These are phyloP conservation scores for Cladophialophora chaetospira DNA, from an alignment of 2,329 filamentous ascomycete genomes.

Conservation along the genomic window DNA sequence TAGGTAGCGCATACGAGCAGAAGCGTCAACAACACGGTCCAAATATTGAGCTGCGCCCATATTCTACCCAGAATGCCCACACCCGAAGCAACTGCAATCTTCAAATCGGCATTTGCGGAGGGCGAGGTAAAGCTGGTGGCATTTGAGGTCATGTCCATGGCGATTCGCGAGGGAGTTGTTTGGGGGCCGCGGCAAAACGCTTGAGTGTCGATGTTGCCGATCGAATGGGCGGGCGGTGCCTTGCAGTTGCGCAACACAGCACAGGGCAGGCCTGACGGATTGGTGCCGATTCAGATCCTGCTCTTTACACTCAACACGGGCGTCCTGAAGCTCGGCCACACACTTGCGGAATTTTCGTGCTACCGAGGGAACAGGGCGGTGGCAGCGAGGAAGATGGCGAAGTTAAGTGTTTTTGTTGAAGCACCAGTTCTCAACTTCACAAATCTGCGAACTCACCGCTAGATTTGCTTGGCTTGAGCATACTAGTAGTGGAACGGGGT, in stretches of 20 bases:
- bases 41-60: conserved; percentile 52
- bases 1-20: conserved; percentile 74
- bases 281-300: not conserved
- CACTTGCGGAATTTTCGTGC: no score
- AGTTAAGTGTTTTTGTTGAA: not conserved
- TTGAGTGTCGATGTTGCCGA: conserved; percentile 5
- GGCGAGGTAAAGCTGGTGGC: conserved; percentile 69
- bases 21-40: conserved; percentile 70
- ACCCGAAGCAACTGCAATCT: conserved; percentile 46
- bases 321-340: not conserved
- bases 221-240: conserved; percentile 27
- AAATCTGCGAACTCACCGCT: conserved; percentile 13
- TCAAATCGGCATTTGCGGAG: conserved; percentile 63
- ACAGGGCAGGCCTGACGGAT: not conserved
- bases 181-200: conserved; percentile 9
- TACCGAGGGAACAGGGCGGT: not conserved
- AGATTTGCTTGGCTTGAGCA: conserved; percentile 10
- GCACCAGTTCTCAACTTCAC: not conserved
- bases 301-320: not conserved
- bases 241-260: conserved; percentile 9
- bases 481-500: not conserved
- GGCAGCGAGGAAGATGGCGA: not conserved
- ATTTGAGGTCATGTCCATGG: conserved; percentile 53
- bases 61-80: conserved; percentile 26
- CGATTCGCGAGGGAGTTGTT: conserved; percentile 10